Evolutionary conservation across 2,329 filamentous ascomycete species (phyloP).

Genomic region (Talaromyces rugulosus): DNA sequence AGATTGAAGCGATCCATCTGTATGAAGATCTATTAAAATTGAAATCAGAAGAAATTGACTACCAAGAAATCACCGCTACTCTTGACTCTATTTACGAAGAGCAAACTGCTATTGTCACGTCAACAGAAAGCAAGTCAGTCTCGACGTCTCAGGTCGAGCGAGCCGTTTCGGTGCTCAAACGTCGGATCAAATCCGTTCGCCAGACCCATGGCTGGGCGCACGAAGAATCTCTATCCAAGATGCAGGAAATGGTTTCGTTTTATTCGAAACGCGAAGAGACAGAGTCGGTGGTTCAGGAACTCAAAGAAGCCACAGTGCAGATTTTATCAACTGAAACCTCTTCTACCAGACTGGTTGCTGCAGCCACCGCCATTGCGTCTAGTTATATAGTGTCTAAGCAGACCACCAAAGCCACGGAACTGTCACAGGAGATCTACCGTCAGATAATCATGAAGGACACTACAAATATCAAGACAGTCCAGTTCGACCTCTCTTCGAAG

Average conservation of each 20-base stretch:
- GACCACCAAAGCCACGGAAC: slow-evolving; percentile 27
- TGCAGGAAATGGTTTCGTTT: slow-evolving; percentile 34
- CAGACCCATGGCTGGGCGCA: slow-evolving; percentile 36
- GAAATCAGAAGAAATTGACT: slow-evolving; percentile 28
- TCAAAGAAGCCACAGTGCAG: slow-evolving; percentile 30
- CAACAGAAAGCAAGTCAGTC: slow-evolving; percentile 19
- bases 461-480: slow-evolving; percentile 19
- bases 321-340: slow-evolving; percentile 31
- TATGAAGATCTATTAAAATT: slow-evolving; percentile 35
- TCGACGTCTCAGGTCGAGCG: slow-evolving; percentile 27
- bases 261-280: slow-evolving; percentile 30
- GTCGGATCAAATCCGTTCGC: slow-evolving; percentile 27
- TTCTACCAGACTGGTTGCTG: slow-evolving; percentile 25
- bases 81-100: slow-evolving; percentile 38
- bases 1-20: slow-evolving; percentile 30
- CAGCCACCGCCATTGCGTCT: slow-evolving; percentile 33
- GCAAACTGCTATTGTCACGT: slow-evolving; percentile 23
- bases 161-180: slow-evolving; percentile 26
- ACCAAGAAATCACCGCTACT: slow-evolving; percentile 29
- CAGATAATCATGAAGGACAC: slow-evolving; percentile 37
- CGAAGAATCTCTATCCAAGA: slow-evolving; percentile 33
- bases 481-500: slow-evolving; percentile 32
- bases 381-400: slow-evolving; percentile 34
- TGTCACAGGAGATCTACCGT: slow-evolving; percentile 35
- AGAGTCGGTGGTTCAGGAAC: slow-evolving; percentile 26